Conservation (phyloP, 2,329 filamentous ascomycete genomes). For the Alternaria sp. region DNA sequence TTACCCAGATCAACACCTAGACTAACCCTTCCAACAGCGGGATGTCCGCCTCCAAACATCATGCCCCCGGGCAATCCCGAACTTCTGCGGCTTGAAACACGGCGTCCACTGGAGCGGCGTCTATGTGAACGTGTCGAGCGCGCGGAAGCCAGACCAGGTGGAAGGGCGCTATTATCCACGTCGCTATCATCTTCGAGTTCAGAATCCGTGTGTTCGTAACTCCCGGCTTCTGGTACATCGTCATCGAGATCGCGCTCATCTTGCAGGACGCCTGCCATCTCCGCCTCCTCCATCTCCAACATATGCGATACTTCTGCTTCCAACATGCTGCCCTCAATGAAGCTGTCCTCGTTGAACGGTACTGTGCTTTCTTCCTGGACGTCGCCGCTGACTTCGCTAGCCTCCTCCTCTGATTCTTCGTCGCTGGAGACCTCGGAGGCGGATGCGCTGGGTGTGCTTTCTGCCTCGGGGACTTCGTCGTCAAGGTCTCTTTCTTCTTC, state of each 20-base stretch:
- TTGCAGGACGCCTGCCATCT: conserved; percentile 54
- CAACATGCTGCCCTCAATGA: conserved; percentile 55
- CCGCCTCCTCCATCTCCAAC: conserved; percentile 55
- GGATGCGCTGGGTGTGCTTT: conserved; percentile 34
- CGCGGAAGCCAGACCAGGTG: conserved; percentile 27
- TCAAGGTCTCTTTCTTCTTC: conserved; percentile 47
- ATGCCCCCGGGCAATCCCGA: conserved; percentile 21
- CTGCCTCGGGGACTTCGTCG: conserved; percentile 49
- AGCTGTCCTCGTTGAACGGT: conserved; percentile 57
- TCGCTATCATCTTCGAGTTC: conserved; percentile 53
- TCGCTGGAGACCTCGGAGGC: conserved; percentile 45
- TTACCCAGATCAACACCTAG: conserved; percentile 29
- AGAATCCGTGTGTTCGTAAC: conserved; percentile 62
- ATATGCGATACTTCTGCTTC: conserved; percentile 46
- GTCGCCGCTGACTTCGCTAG: conserved; percentile 31
- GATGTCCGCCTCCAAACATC: conserved; percentile 1
- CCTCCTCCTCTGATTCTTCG: conserved; percentile 15
- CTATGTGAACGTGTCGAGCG: conserved; percentile 27
- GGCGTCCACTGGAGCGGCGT: conserved; percentile 26
- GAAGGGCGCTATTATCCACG: conserved; percentile 22
- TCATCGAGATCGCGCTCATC: conserved; percentile 59
- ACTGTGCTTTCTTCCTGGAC: conserved; percentile 41
- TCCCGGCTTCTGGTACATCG: conserved; percentile 59
- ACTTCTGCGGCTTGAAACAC: conserved; percentile 28
- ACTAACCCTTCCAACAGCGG: conserved; percentile 17